Conservation (phyloP, 371 early-diverging fungal genomes). For the Mortierella sp. region DNA sequence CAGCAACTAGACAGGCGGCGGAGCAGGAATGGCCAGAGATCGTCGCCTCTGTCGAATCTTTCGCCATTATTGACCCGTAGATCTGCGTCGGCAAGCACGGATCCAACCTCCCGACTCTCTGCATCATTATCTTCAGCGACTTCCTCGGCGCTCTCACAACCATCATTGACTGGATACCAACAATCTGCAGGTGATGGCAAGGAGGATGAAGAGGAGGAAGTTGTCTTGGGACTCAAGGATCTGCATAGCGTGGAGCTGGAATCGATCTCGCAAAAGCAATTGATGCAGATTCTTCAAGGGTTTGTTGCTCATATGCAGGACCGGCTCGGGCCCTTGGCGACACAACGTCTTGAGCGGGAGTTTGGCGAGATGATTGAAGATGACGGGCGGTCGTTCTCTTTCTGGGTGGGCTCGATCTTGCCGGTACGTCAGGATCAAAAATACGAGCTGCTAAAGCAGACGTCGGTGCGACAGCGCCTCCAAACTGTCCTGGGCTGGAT, state of each 20-base stretch:
- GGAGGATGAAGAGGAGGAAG: background rate
- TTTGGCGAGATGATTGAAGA: constrained; percentile 64
- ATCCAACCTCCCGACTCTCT: background rate
- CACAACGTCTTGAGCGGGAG: constrained; percentile 55
- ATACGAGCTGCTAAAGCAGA: constrained; percentile 60
- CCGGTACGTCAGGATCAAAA: constrained; percentile 66
- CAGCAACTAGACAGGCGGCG: constrained; percentile 1
- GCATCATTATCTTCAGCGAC: background rate
- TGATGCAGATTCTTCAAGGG: constrained; percentile 44
- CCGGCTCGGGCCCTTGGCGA: constrained; percentile 51
- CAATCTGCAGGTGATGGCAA: background rate
- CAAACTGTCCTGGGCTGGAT: constrained; percentile 65
- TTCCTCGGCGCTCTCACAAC: background rate
- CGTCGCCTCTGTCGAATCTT: background rate
- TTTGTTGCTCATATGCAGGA: constrained; percentile 58
- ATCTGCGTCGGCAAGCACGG: background rate
- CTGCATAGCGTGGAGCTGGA: constrained; percentile 30
- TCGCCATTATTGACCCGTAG: background rate
- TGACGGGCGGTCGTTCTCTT: constrained; percentile 63
- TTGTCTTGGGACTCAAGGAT: constrained; percentile 18
- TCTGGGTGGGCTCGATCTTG: constrained; percentile 70
- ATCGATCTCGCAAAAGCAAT: constrained; percentile 37
- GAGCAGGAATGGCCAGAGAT: background rate
- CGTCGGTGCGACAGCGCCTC: constrained; percentile 61
- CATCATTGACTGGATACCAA: background rate